Conservation (phyloP, 2,329 filamentous ascomycete species). For the Penicillium decumbens region DNA sequence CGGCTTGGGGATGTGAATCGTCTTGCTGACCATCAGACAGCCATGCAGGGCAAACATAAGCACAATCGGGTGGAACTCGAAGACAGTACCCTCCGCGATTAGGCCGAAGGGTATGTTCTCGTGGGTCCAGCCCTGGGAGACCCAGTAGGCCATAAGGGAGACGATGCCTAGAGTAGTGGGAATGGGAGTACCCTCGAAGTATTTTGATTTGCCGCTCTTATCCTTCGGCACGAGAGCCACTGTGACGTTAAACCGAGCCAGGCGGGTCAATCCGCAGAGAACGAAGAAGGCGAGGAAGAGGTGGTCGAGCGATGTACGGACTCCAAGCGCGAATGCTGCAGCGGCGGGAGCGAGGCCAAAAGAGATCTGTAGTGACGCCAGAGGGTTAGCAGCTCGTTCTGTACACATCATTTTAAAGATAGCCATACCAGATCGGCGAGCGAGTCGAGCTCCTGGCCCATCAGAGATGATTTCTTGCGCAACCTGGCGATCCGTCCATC, state of each 20-base stretch:
- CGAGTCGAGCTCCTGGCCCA: slow-evolving; percentile 97
- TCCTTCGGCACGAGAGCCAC: slow-evolving; percentile 87
- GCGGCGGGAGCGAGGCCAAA: slow-evolving; percentile 88
- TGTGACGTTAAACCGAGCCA: slow-evolving; percentile 97
- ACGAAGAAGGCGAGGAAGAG: slow-evolving; percentile 80
- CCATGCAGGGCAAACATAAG: slow-evolving; percentile 81
- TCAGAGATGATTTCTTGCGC: slow-evolving; percentile 93
- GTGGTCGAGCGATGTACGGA: slow-evolving; percentile 80
- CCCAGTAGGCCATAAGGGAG: slow-evolving; percentile 83
- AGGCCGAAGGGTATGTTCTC: slow-evolving; percentile 73
- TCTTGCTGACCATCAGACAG: slow-evolving; percentile 92
- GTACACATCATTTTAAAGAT: not conserved
- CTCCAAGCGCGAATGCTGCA: slow-evolving; percentile 80
- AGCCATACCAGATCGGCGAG: slow-evolving; percentile 79
- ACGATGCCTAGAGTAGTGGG: slow-evolving; percentile 81
- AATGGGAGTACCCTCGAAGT: slow-evolving; percentile 96
- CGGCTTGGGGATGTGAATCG: slow-evolving; percentile 88
- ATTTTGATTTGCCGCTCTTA: slow-evolving; percentile 80
- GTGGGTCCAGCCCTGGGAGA: slow-evolving; percentile 72
- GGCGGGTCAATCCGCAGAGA: slow-evolving; percentile 84
- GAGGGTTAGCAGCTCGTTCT: slow-evolving; percentile 5
- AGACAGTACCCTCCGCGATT: slow-evolving; percentile 58
- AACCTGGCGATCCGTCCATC: slow-evolving; percentile 94
- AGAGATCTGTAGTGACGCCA: slow-evolving; percentile 63
- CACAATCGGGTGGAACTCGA: slow-evolving; percentile 82